Base-by-base conservation (phyloP, 352 stramenopile species). In the Globisporangium splendens region DNA sequence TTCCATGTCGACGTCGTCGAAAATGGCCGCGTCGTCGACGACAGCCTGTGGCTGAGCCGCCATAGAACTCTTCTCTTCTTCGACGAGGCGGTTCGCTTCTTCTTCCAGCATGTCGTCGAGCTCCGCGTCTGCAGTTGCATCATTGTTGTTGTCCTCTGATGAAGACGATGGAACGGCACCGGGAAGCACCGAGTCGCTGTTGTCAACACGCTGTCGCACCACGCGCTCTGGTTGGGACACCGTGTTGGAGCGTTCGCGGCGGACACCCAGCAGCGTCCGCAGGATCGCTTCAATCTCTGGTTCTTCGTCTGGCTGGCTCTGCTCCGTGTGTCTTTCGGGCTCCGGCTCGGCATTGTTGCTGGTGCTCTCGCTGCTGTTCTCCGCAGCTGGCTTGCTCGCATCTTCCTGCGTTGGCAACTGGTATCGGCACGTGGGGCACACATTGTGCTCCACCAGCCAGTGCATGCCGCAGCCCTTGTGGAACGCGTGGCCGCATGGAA, bases 371-470 rank as follows among this genome's bases (percentile, higher is more conserved):
- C 14, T 59, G 72, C 22, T 64, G 54, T 12, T 49, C 56, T 35
- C 63, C 54, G 28, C 12, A 18, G 52, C 50, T 57, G 63, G 3
- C 44, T 51, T 21, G 47, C 35, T 42, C 42, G 50, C 13, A 38
- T 58, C 11, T 54, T 58, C 49, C 18, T 77, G 60, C 10, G 68
- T 86, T 2, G 84, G 84, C 28, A 93, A 56, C 20, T 88, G 55
- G 46, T 79, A 78, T 43, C 84, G 75, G 61, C 84, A 93, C 0
- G 80, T 91, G 13, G 84, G 84, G 49, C 84, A 93, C 3, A 90
- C 72, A 33, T 91, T 91, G 76, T 93, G 79, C 43, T 89, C 75
- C 6, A 75, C 35, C 2, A 93, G 84, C 84, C 84, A 93, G 28
- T 70, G 79, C 69, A 88, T 74, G 31, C 73, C 78, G 54, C 84